phyloP scores from a whole-genome alignment of 2,329 filamentous ascomycete genomes.

The Sordariomycetes sp. region DNA sequence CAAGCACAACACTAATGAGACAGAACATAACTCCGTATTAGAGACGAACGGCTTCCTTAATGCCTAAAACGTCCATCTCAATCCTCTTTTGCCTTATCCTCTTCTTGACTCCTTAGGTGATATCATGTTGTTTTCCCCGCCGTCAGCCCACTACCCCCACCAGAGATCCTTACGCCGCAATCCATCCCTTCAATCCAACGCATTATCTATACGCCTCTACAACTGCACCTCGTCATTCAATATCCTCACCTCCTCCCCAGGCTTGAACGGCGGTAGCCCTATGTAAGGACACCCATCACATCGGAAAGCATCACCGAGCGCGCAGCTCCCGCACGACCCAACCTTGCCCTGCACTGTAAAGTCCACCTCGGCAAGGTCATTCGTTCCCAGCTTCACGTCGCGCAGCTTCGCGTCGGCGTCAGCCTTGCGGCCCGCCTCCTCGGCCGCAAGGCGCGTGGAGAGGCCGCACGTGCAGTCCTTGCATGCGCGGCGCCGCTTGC shows the following conservation, averaged over 20 bases:
- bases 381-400: conserved; percentile 46
- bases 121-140: too few species aligned
- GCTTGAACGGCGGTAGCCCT: conserved; percentile 90
- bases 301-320: conserved; percentile 80
- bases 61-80: too few species aligned
- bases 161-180: too few species aligned
- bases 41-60: too few species aligned
- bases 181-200: too few species aligned
- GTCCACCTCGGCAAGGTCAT: conserved; percentile 83
- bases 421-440: conserved; percentile 65
- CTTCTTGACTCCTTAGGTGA: too few species aligned
- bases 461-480: conserved; percentile 97
- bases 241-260: conserved; percentile 84
- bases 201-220: conserved; percentile 24
- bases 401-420: conserved; percentile 56
- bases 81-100: too few species aligned
- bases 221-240: conserved; percentile 80
- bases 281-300: conserved; percentile 72
- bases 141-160: too few species aligned
- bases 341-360: conserved; percentile 98
- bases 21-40: too few species aligned
- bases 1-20: too few species aligned
- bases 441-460: conserved; percentile 72
- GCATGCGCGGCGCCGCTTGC: conserved; percentile 85
- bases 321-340: conserved; percentile 88